Conservation (phyloP, 495 filamentous ascomycete genomes). For the Daldinia caldariorum region DNA sequence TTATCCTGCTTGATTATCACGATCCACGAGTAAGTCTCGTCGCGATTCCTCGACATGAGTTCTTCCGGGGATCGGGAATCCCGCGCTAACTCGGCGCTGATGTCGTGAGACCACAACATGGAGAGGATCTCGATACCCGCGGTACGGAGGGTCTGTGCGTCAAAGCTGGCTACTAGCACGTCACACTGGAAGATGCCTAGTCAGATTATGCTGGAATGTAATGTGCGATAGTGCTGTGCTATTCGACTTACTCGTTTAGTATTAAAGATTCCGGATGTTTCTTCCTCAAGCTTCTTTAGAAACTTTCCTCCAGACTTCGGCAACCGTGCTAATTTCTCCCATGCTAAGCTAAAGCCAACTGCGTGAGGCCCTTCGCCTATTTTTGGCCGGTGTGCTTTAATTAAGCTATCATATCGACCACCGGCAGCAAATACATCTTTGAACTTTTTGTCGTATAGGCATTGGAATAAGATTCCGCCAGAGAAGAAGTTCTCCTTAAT, state of each 20-base stretch:
- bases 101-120: slow-evolving; percentile 81
- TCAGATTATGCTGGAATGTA: slow-evolving; percentile 22
- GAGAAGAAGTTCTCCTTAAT: slow-evolving; percentile 93
- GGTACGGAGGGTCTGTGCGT: slow-evolving; percentile 77
- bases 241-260: slow-evolving; percentile 66
- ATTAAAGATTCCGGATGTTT: slow-evolving; percentile 65
- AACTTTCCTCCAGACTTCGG: slow-evolving; percentile 70
- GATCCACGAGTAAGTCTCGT: slow-evolving; percentile 85
- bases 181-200: slow-evolving; percentile 72
- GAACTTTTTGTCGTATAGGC: slow-evolving; percentile 83
- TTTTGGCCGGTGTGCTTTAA: slow-evolving; percentile 73
- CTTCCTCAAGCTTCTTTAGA: slow-evolving; percentile 71
- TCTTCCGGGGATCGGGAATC: slow-evolving; percentile 80
- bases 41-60: slow-evolving; percentile 73
- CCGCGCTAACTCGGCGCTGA: slow-evolving; percentile 89
- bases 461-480: slow-evolving; percentile 89
- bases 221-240: neutral
- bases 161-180: slow-evolving; percentile 88
- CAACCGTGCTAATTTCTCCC: slow-evolving; percentile 78
- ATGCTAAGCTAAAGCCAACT: slow-evolving; percentile 92
- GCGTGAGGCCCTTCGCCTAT: slow-evolving; percentile 71
- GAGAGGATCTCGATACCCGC: slow-evolving; percentile 79
- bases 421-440: slow-evolving; percentile 92
- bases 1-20: slow-evolving; percentile 85
- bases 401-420: slow-evolving; percentile 89